phyloP scores from a whole-genome alignment of 1,284 basidiomycete genomes.

The Trichosporon coremiiforme region DNA sequence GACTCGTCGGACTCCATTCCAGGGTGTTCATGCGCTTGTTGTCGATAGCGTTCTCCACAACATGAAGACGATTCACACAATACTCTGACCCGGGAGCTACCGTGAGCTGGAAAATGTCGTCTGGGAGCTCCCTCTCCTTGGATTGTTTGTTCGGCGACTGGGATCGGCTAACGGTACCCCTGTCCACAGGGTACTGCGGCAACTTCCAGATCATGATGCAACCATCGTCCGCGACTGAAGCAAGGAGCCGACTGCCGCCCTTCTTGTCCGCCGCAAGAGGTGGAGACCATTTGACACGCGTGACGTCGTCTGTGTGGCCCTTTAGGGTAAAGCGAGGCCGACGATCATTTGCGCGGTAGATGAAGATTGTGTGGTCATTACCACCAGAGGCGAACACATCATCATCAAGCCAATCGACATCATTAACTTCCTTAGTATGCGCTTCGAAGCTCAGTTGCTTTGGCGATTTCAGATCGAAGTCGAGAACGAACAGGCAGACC shows the following conservation, averaged over 20 bases:
- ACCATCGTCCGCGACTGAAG: constrained; percentile 50
- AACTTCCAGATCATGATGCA: constrained; percentile 49
- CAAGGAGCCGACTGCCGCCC: constrained; percentile 36
- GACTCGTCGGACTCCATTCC: constrained; percentile 45
- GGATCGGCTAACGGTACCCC: constrained; percentile 32
- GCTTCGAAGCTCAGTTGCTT: constrained; percentile 39
- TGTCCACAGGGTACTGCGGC: constrained; percentile 41
- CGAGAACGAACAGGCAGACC: constrained; percentile 33
- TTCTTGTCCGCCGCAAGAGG: background rate
- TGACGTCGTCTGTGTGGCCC: constrained; percentile 53
- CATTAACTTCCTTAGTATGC: constrained; percentile 53
- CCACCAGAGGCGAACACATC: constrained; percentile 50
- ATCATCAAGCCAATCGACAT: constrained; percentile 55
- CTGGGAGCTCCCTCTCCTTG: constrained; percentile 29
- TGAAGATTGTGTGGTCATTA: constrained; percentile 50
- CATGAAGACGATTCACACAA: constrained; percentile 42
- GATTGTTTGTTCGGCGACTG: constrained; percentile 34
- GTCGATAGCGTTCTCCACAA: constrained; percentile 42
- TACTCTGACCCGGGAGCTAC: constrained; percentile 37
- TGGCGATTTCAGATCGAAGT: constrained; percentile 32
- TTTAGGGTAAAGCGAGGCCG: constrained; percentile 47
- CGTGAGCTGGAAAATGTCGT: constrained; percentile 38
- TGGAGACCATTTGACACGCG: constrained; percentile 47
- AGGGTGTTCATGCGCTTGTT: constrained; percentile 51
- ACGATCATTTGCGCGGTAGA: constrained; percentile 45